phyloP scores from a whole-genome alignment of 2,329 filamentous ascomycete genomes.

The Aspergillus quadrilineatus region DNA sequence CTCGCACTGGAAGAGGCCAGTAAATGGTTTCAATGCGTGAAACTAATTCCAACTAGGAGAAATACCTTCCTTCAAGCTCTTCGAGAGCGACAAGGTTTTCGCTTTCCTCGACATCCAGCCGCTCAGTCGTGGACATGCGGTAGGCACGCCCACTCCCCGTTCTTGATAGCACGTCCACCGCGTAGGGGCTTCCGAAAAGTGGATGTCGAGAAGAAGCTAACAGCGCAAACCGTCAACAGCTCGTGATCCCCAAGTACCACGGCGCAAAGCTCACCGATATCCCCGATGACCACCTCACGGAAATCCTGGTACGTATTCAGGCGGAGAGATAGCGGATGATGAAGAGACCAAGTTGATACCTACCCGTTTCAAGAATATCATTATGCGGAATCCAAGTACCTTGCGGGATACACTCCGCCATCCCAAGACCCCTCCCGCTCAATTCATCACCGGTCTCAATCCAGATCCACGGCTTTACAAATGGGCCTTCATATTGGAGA shows the following conservation, averaged over 20 bases:
- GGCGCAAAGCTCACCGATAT: slow-evolving; percentile 90
- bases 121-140: slow-evolving; percentile 82
- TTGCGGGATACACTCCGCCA: slow-evolving; percentile 16
- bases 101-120: slow-evolving; percentile 97
- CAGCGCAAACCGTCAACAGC: slow-evolving; percentile 52
- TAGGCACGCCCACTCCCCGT: slow-evolving; percentile 48
- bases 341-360: background rate
- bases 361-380: slow-evolving; percentile 3
- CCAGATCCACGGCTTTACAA: background rate
- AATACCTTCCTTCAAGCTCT: slow-evolving; percentile 94
- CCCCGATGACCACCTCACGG: slow-evolving; percentile 79
- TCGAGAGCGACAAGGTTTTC: slow-evolving; percentile 87
- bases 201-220: background rate
- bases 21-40: background rate
- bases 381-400: slow-evolving; percentile 25
- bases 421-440: background rate
- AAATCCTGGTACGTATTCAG: slow-evolving; percentile 66
- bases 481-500: background rate
- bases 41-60: slow-evolving; percentile 62
- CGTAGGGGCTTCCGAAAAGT: slow-evolving; percentile 17
- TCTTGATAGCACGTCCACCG: background rate
- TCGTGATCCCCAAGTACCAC: slow-evolving; percentile 94
- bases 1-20: background rate
- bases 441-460: background rate
- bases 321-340: background rate